Percentiles rank a stretch among this genome's conserved stretches.
Conservation (phyloP, 2,329 filamentous ascomycete genomes). For the Albifimbria verrucaria region DNA sequence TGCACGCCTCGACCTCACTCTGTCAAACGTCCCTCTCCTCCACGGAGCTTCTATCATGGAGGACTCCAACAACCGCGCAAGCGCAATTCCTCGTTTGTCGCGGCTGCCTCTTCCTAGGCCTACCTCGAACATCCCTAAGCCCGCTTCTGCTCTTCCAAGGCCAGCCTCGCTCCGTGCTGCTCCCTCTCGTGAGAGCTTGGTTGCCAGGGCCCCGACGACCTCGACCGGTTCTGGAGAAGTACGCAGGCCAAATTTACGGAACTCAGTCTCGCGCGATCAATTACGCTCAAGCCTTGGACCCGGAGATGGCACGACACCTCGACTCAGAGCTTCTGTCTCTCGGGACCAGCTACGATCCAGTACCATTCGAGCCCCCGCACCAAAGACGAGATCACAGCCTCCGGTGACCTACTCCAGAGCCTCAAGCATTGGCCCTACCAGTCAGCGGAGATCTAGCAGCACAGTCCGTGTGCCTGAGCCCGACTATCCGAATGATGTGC, state of each 20-base stretch:
- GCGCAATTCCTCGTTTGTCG: constrained; percentile 34
- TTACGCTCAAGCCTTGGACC: constrained; percentile 9
- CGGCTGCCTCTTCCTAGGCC: constrained; percentile 33
- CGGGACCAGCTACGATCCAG: constrained; percentile 32
- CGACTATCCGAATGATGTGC: constrained; percentile 18
- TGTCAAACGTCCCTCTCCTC: neutral
- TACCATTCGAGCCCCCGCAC: constrained; percentile 16
- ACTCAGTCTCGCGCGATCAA: constrained; percentile 14
- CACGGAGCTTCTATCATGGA: constrained; percentile 23
- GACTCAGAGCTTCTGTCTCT: constrained; percentile 37
- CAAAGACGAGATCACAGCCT: constrained; percentile 13
- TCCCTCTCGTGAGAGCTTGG: constrained; percentile 25
- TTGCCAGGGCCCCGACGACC: constrained; percentile 6
- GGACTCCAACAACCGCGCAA: constrained; percentile 30
- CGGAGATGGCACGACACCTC: constrained; percentile 34
- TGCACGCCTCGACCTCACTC: neutral
- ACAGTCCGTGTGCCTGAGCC: constrained; percentile 18
- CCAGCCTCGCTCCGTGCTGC: constrained; percentile 25
- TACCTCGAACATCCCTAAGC: constrained; percentile 28
- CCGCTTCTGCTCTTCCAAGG: constrained; percentile 17
- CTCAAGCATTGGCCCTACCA: constrained; percentile 16
- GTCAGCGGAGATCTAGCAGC: constrained; percentile 15
- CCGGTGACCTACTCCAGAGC: constrained; percentile 13
- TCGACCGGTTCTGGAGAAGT: neutral
- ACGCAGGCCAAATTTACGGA: constrained; percentile 11